These are phyloP conservation scores for Acer campestre DNA, from an alignment of 345 rosid genomes.

Conservation along the genomic window DNA sequence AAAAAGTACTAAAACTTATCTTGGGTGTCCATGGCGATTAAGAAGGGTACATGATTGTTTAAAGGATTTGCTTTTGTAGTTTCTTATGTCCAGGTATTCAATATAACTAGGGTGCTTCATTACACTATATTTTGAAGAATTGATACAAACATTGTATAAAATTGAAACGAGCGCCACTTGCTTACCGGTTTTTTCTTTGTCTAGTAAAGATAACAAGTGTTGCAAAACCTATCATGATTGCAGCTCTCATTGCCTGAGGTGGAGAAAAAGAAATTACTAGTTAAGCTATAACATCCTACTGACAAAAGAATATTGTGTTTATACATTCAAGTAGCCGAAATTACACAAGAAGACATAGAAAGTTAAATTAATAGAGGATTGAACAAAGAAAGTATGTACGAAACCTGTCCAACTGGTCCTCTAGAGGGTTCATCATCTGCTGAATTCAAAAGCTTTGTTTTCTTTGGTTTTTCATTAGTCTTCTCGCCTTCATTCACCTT, in stretches of 20 bases:
- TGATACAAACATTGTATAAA: too few species aligned
- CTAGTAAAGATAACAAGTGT: constrained; percentile 61
- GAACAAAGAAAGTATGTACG: neutral
- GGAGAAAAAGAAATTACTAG: neutral
- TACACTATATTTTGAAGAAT: neutral
- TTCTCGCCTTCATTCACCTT: constrained; percentile 21
- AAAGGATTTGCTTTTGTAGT: neutral
- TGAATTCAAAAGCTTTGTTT: constrained; percentile 22
- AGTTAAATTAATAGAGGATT: neutral
- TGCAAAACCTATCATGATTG: constrained; percentile 65
- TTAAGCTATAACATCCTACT: neutral
- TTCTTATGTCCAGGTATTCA: too few species aligned
- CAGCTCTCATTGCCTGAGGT: constrained; percentile 44
- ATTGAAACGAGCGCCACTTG: neutral
- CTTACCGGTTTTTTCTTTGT: constrained; percentile 46
- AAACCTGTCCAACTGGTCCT: constrained; percentile 46
- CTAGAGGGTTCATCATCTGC: constrained; percentile 27
- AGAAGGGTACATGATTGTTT: too few species aligned
- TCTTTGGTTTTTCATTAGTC: constrained; percentile 11
- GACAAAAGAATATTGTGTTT: neutral
- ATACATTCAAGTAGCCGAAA: neutral
- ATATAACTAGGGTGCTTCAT: neutral
- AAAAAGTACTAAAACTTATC: neutral
- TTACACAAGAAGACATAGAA: neutral
- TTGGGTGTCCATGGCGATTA: neutral